phyloP scores from a whole-genome alignment of 1,284 basidiomycete species.

The Phlebopus sp. region DNA sequence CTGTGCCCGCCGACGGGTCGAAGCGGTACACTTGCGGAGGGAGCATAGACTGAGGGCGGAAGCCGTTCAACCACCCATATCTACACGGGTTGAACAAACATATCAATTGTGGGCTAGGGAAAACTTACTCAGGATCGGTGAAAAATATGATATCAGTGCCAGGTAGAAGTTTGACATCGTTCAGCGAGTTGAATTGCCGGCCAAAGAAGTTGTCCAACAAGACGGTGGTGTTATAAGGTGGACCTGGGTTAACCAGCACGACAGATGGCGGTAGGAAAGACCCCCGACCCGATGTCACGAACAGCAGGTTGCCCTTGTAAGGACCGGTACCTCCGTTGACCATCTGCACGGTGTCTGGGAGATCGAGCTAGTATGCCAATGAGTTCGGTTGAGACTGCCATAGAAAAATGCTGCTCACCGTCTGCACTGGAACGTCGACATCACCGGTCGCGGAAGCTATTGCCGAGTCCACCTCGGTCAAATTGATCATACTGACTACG shows the following conservation, averaged over 20 bases:
- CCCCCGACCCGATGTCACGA: slow-evolving; percentile 70
- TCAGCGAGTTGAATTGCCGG: slow-evolving; percentile 78
- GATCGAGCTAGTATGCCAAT: slow-evolving; percentile 37
- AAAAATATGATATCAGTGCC: slow-evolving; percentile 62
- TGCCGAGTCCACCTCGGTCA: slow-evolving; percentile 43
- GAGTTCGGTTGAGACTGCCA: neutral
- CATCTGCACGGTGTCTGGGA: slow-evolving; percentile 56
- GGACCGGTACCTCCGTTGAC: slow-evolving; percentile 76
- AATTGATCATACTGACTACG: slow-evolving; percentile 43
- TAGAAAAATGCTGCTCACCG: slow-evolving; percentile 36
- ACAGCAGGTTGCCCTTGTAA: slow-evolving; percentile 58
- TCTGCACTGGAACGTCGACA: slow-evolving; percentile 55
- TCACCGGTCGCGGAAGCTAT: slow-evolving; percentile 32
- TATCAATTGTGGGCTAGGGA: slow-evolving; percentile 2
- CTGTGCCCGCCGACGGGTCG: slow-evolving; percentile 57
- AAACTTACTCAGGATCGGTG: slow-evolving; percentile 60
- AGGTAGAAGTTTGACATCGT: slow-evolving; percentile 75
- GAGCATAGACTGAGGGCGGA: slow-evolving; percentile 61
- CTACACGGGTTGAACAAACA: slow-evolving; percentile 31
- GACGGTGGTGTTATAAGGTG: slow-evolving; percentile 63
- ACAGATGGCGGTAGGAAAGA: slow-evolving; percentile 59
- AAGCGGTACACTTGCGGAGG: slow-evolving; percentile 76
- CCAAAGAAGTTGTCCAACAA: slow-evolving; percentile 72
- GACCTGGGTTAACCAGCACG: slow-evolving; percentile 59
- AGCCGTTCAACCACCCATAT: slow-evolving; percentile 62